phyloP scores from a whole-genome alignment of 352 stramenopile genomes.

The Globisporangium camurandrum region DNA sequence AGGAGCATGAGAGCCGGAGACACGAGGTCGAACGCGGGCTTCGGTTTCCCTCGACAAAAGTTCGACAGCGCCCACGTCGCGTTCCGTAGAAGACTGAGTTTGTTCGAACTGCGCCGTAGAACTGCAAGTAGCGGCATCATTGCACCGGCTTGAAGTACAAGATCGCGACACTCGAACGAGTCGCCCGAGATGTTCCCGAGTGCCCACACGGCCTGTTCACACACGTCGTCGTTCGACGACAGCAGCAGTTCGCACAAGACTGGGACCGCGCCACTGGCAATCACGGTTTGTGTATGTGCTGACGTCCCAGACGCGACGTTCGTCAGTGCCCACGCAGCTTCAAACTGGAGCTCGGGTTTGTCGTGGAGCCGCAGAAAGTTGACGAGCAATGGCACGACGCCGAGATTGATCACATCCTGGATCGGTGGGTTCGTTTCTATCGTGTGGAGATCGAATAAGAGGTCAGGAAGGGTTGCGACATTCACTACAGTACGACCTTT shows the following conservation, averaged over 20 bases:
- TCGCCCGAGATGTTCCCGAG: constrained; percentile 99
- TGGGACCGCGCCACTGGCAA: constrained; percentile 95
- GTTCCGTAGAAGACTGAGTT: constrained; percentile 94
- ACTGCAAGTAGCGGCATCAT: constrained; percentile 86
- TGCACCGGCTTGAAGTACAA: constrained; percentile 90
- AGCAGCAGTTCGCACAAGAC: constrained; percentile 95
- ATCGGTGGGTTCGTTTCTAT: constrained; percentile 98
- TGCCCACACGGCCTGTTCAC: constrained; percentile 96
- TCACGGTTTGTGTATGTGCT: constrained; percentile 97
- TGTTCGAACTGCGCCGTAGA: constrained; percentile 43
- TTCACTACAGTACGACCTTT: not conserved
- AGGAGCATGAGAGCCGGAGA: constrained; percentile 91
- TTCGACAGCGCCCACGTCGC: constrained; percentile 99
- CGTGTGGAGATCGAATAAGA: not conserved
- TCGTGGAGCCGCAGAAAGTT: constrained; percentile 96
- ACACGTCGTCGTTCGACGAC: constrained; percentile 76
- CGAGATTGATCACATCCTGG: constrained; percentile 96
- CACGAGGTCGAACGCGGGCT: constrained; percentile 81
- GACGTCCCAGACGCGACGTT: constrained; percentile 99
- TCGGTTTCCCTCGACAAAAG: constrained; percentile 92
- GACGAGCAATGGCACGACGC: constrained; percentile 97
- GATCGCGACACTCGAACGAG: constrained; percentile 93
- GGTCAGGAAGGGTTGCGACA: no score
- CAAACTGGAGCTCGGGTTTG: constrained; percentile 93
- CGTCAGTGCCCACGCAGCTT: constrained; percentile 98